Evolutionary conservation across 75 land plant genomes (phyloP).

Genomic region (Pinus albicaulis): DNA sequence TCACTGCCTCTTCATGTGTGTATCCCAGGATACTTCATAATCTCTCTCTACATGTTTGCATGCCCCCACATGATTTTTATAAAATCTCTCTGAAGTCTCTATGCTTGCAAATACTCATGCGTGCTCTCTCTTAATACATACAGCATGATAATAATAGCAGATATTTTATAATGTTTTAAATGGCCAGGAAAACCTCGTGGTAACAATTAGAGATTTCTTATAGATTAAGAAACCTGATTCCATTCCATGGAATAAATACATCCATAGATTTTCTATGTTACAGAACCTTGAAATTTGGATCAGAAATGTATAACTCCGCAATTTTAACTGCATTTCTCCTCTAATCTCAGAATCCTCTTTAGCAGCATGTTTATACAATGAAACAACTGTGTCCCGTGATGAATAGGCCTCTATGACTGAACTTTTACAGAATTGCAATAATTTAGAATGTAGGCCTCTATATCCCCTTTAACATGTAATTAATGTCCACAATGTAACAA

Average conservation of each 20-base stretch:
- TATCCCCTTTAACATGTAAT: conserved; percentile 1
- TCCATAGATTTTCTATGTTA: background rate
- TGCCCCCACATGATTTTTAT: background rate
- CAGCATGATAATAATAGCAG: background rate
- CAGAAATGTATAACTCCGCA: background rate
- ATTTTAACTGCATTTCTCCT: background rate
- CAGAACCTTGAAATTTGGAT: background rate
- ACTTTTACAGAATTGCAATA: conserved; percentile 4
- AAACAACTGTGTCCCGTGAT: background rate
- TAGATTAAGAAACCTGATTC: background rate
- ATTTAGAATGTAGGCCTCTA: background rate
- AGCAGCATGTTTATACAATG: background rate
- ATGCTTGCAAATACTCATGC: background rate
- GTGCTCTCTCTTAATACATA: background rate
- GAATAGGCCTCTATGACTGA: background rate
- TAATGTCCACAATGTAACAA: background rate
- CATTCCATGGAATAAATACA: background rate
- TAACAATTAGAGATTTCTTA: background rate
- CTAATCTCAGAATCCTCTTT: background rate
- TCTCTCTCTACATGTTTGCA: background rate
- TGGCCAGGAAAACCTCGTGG: background rate
- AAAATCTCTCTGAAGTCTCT: background rate
- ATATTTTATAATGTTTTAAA: background rate
- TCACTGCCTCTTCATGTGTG: background rate
- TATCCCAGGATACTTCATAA: no score